A percentile compares a stretch with the other conserved stretches of the same genome.
Evolutionary conservation across 2,329 filamentous ascomycete genomes (phyloP).

Genomic region (Fusarium udum): DNA sequence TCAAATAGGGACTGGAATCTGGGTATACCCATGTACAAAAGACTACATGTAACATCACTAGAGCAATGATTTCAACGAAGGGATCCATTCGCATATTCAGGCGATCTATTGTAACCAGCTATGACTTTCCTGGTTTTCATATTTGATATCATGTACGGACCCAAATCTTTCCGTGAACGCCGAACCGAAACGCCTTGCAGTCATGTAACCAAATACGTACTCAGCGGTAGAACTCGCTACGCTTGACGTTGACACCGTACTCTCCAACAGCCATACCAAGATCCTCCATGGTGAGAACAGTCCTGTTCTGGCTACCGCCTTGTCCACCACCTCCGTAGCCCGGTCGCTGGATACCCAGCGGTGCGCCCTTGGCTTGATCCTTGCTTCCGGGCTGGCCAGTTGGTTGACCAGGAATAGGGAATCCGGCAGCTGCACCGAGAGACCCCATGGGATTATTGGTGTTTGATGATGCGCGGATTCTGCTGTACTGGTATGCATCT

Average conservation of each 20-base stretch:
- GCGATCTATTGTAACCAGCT: constrained; percentile 33
- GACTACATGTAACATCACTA: constrained; percentile 45
- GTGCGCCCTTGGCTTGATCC: constrained; percentile 66
- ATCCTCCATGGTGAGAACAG: constrained; percentile 98
- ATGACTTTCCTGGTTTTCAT: constrained; percentile 16
- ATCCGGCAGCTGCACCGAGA: constrained; percentile 78
- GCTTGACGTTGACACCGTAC: constrained; percentile 97
- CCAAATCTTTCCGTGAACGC: constrained; percentile 33
- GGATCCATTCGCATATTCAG: constrained; percentile 13
- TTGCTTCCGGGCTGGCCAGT: constrained; percentile 65
- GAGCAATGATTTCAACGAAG: constrained; percentile 26
- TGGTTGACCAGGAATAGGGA: constrained; percentile 71
- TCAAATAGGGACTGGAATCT: constrained; percentile 28
- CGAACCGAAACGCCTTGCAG: constrained; percentile 38
- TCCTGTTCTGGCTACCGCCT: constrained; percentile 87
- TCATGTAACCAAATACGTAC: constrained; percentile 12
- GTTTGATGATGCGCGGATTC: constrained; percentile 89
- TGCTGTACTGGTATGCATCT: constrained; percentile 96
- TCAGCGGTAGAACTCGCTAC: constrained; percentile 94
- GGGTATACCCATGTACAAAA: constrained; percentile 44
- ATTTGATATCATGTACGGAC: constrained; percentile 28
- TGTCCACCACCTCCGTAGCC: constrained; percentile 89
- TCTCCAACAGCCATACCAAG: constrained; percentile 97
- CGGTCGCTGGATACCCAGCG: constrained; percentile 78
- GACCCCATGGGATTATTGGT: constrained; percentile 92